Evolutionary conservation across 495 filamentous ascomycete species (phyloP).

Genomic region (Aspergillus bertholletiae): DNA sequence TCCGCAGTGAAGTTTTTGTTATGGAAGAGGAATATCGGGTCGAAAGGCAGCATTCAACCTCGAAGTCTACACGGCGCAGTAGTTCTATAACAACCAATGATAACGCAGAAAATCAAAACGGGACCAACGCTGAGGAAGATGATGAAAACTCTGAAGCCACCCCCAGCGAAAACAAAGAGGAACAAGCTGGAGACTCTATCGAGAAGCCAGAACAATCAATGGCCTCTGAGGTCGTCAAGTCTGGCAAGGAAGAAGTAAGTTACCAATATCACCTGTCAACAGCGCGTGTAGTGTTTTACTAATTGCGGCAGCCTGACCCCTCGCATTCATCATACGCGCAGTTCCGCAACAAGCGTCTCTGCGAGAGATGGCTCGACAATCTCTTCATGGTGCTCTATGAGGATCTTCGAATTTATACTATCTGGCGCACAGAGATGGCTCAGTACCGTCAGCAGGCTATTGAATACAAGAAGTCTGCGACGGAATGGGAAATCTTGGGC

Average conservation of each 20-base stretch:
- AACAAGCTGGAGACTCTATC: constrained; percentile 48
- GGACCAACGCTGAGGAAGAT: constrained; percentile 30
- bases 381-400: constrained; percentile 99
- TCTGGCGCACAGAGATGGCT: constrained; percentile 97
- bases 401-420: constrained; percentile 95
- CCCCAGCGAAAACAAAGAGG: constrained; percentile 30
- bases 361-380: constrained; percentile 96
- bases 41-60: constrained; percentile 73
- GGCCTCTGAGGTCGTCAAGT: constrained; percentile 76
- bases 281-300: constrained; percentile 7
- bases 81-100: constrained; percentile 37
- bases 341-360: constrained; percentile 93
- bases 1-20: constrained; percentile 93
- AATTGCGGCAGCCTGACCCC: constrained; percentile 38
- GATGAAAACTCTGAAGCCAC: constrained; percentile 19
- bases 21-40: constrained; percentile 98
- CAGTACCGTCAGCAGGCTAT: constrained; percentile 86
- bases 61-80: constrained; percentile 17
- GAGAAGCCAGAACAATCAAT: constrained; percentile 81
- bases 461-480: constrained; percentile 90
- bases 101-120: constrained; percentile 29
- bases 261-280: not conserved
- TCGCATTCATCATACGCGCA: constrained; percentile 54
- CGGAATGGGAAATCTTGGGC: constrained; percentile 98
- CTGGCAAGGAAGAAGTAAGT: constrained; percentile 74